Conservation (phyloP, 495 filamentous ascomycete species). For the Tuber borchii region DNA sequence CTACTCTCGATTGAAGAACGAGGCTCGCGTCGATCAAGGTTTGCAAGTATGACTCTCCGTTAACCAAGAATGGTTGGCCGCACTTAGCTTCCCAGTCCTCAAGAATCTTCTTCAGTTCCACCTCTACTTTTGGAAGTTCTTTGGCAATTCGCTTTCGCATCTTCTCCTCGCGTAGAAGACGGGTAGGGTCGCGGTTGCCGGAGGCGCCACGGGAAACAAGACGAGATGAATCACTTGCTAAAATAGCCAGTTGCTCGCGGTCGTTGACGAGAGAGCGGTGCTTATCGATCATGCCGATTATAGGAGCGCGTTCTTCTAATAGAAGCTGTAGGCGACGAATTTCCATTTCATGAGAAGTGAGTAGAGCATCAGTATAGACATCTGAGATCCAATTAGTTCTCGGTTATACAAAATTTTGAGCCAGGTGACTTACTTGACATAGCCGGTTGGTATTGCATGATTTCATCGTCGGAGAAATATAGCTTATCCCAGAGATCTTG, state of each 20-base stretch:
- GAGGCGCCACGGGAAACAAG: slow-evolving; percentile 80
- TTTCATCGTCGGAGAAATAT: slow-evolving; percentile 94
- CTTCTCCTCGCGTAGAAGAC: slow-evolving; percentile 94
- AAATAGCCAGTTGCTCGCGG: slow-evolving; percentile 74
- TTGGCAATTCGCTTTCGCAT: slow-evolving; percentile 95
- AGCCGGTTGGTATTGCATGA: slow-evolving; percentile 91
- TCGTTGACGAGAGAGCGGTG: slow-evolving; percentile 80
- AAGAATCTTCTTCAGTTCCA: slow-evolving; percentile 69
- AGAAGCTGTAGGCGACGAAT: slow-evolving; percentile 72
- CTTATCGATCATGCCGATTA: slow-evolving; percentile 71
- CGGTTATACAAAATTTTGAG: not conserved
- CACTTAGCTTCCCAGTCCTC: slow-evolving; percentile 92
- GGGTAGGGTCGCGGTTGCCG: slow-evolving; percentile 84
- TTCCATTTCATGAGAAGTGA: slow-evolving; percentile 83
- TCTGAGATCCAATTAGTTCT: slow-evolving; percentile 43
- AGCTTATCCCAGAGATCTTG: slow-evolving; percentile 91
- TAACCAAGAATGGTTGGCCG: slow-evolving; percentile 84
- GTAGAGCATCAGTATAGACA: slow-evolving; percentile 80
- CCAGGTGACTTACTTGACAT: slow-evolving; percentile 60
- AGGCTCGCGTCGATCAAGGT: slow-evolving; percentile 68
- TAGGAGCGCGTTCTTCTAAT: slow-evolving; percentile 80
- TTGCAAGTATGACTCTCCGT: slow-evolving; percentile 90
- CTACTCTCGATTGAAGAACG: slow-evolving; percentile 19
- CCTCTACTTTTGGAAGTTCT: slow-evolving; percentile 84
- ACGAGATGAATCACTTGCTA: slow-evolving; percentile 88